Evolutionary conservation across 768 basidiomycete species (phyloP).

Genomic region (Mycena amicta): DNA sequence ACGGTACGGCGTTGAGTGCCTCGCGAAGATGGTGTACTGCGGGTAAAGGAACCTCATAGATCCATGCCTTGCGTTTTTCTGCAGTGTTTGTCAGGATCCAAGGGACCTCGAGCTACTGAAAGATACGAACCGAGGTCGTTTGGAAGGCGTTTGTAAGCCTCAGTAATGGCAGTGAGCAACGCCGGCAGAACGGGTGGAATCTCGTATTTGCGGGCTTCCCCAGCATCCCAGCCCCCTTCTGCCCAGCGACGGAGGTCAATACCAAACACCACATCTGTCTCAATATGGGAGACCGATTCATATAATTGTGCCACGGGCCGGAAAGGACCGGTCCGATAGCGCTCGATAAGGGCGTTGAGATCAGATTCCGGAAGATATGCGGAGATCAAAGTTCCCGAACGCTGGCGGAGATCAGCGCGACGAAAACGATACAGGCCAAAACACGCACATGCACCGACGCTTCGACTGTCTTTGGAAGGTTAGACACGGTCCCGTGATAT

Average conservation of each 20-base stretch:
- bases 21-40: conserved; percentile 86
- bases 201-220: conserved; percentile 59
- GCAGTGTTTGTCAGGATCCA: too few relatives aligned
- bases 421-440: too few relatives aligned
- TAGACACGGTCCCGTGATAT: conserved; percentile 80
- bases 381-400: conserved; percentile 74
- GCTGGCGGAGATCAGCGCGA: too few relatives aligned
- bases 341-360: conserved; percentile 84
- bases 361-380: conserved; percentile 90
- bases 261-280: conserved; percentile 86
- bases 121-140: conserved; percentile 53
- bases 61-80: conserved; percentile 92
- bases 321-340: conserved; percentile 93
- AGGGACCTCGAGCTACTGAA: not conserved
- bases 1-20: conserved; percentile 72
- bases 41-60: conserved; percentile 89
- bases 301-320: conserved; percentile 83
- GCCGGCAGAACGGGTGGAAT: conserved; percentile 77
- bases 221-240: conserved; percentile 74
- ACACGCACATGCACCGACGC: too few relatives aligned
- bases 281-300: conserved; percentile 81
- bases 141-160: conserved; percentile 61
- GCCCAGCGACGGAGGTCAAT: conserved; percentile 92
- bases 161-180: conserved; percentile 63
- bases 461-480: conserved; percentile 68